phyloP scores from a whole-genome alignment of 1,139 yeast genomes.

The Candida dubliniensis region DNA sequence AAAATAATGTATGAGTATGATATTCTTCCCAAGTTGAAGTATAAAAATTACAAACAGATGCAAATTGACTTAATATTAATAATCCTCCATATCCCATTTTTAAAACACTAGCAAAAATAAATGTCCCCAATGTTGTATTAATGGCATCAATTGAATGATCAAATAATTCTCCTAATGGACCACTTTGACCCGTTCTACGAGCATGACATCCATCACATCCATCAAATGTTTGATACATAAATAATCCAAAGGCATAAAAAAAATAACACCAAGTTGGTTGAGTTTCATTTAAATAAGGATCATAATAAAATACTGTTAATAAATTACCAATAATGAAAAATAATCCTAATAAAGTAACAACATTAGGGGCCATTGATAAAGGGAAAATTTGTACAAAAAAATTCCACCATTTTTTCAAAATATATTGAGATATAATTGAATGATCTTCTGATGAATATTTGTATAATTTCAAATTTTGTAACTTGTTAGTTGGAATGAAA shows the following conservation, averaged over 20 bases:
- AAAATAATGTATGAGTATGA: constrained; percentile 80
- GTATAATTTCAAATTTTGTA: constrained; percentile 65
- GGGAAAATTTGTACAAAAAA: constrained; percentile 77
- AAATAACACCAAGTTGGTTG: constrained; percentile 84
- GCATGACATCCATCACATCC: constrained; percentile 98
- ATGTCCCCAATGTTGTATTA: constrained; percentile 77
- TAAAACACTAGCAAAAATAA: constrained; percentile 71
- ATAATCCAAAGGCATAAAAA: constrained; percentile 79
- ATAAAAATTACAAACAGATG: constrained; percentile 78
- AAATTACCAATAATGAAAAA: constrained; percentile 67
- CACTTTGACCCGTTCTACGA: constrained; percentile 87
- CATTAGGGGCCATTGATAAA: constrained; percentile 82
- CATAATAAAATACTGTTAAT: constrained; percentile 65
- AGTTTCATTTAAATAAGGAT: constrained; percentile 60
- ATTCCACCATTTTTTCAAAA: constrained; percentile 80
- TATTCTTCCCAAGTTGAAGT: constrained; percentile 95
- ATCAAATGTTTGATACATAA: constrained; percentile 92
- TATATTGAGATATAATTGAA: constrained; percentile 70
- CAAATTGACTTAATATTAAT: constrained; percentile 69
- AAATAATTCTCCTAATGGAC: constrained; percentile 91
- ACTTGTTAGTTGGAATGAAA: constrained; percentile 61
- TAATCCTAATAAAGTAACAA: constrained; percentile 79
- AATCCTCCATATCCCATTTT: constrained; percentile 71
- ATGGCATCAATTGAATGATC: constrained; percentile 93
- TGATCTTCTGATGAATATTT: constrained; percentile 79